These are phyloP conservation scores for Ceratobasidium sp. DNA, from an alignment of 1,284 basidiomycete genomes.

Conservation along the genomic window DNA sequence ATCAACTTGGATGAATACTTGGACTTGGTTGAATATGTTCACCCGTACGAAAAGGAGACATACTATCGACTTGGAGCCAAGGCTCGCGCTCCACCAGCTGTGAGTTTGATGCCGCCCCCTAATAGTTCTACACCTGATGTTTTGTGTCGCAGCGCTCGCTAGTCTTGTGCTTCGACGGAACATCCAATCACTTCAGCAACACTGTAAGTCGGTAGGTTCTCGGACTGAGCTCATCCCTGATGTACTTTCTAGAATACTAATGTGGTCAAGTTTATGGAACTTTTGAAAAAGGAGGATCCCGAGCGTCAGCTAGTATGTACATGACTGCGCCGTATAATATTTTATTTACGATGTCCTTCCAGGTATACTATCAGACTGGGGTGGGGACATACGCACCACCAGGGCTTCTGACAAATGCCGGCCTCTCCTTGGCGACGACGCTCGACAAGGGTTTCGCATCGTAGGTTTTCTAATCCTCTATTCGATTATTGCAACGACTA, in stretches of 20 bases:
- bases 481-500: too few species aligned
- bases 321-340: background rate
- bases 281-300: conserved; percentile 36
- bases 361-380: too few species aligned
- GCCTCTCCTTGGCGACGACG: too few species aligned
- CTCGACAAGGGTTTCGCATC: too few species aligned
- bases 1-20: background rate
- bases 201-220: background rate
- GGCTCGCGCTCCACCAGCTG: background rate
- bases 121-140: too few species aligned
- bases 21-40: background rate
- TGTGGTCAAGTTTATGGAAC: conserved; percentile 32
- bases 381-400: too few species aligned
- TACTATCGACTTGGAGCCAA: background rate
- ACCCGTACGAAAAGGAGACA: background rate
- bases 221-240: background rate
- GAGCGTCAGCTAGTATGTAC: conserved; percentile 27
- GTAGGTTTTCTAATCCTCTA: too few species aligned
- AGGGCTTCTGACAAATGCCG: too few species aligned
- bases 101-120: background rate
- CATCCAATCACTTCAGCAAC: conserved; percentile 38
- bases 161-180: conserved; percentile 44
- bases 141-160: conserved; percentile 10
- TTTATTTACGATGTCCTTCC: background rate
- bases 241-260: background rate